Evolutionary conservation across 305 asterid species (phyloP).

Genomic region (Fraxinus floribunda): DNA sequence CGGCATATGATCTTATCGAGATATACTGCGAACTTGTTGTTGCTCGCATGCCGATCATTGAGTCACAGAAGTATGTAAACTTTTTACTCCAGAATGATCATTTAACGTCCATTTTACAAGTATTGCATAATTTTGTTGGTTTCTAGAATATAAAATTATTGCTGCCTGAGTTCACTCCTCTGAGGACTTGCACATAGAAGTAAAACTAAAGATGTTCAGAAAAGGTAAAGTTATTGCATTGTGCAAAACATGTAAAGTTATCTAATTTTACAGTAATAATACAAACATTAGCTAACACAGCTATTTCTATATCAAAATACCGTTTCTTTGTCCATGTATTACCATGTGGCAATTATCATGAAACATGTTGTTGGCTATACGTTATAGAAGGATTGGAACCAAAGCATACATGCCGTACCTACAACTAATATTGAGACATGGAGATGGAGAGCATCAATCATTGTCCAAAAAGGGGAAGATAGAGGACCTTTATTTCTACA

Average conservation of each 20-base stretch:
- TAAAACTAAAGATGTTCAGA: constrained; percentile 1
- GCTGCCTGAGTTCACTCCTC: background rate
- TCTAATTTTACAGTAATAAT: background rate
- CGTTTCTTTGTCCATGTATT: background rate
- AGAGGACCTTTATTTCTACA: background rate
- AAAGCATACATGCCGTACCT: background rate
- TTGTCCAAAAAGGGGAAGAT: background rate
- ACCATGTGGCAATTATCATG: background rate
- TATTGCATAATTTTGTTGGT: constrained; percentile 7
- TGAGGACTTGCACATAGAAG: constrained; percentile 7
- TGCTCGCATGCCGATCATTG: constrained; percentile 82
- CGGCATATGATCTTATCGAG: constrained; percentile 90
- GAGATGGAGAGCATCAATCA: background rate
- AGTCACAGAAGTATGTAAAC: constrained; percentile 78
- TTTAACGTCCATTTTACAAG: background rate
- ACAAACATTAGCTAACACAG: background rate
- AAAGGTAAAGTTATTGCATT: background rate
- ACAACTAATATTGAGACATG: background rate
- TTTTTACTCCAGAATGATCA: constrained; percentile 24
- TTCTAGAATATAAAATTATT: constrained; percentile 8
- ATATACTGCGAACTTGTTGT: constrained; percentile 83
- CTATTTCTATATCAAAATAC: background rate
- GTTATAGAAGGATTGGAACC: background rate
- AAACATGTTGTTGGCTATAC: background rate
- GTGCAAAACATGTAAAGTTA: background rate